Conservation (phyloP, 1,139 yeast species). For the Groenewaldozyma auringiensis region DNA sequence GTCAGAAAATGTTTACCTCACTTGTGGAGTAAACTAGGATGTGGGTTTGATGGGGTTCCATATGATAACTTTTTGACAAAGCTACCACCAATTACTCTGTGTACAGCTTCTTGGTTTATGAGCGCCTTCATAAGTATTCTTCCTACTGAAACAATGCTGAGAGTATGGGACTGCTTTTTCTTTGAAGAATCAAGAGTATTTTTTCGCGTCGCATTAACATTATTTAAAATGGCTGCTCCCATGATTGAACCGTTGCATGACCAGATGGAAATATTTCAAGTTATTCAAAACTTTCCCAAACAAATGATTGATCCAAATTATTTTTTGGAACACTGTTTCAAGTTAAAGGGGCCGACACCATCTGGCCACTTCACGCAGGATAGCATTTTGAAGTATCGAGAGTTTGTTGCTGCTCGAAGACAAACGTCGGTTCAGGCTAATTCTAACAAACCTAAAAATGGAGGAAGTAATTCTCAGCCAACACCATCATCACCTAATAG, state of each 20-base stretch:
- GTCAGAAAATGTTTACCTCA: slow-evolving; percentile 76
- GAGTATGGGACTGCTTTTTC: slow-evolving; percentile 94
- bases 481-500: too few relatives aligned
- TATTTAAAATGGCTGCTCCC: slow-evolving; percentile 73
- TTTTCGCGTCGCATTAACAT: slow-evolving; percentile 74
- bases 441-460: not conserved
- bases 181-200: slow-evolving; percentile 85
- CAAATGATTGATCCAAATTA: slow-evolving; percentile 59
- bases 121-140: slow-evolving; percentile 80
- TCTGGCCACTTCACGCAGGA: slow-evolving; percentile 60
- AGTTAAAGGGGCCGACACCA: slow-evolving; percentile 43
- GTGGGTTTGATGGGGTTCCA: slow-evolving; percentile 33
- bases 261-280: slow-evolving; percentile 81
- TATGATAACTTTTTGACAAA: slow-evolving; percentile 62
- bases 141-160: slow-evolving; percentile 77
- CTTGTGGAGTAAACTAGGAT: slow-evolving; percentile 55
- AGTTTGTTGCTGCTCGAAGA: slow-evolving; percentile 54
- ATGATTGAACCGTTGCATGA: slow-evolving; percentile 43
- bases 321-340: slow-evolving; percentile 67
- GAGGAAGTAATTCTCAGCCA: not conserved
- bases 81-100: slow-evolving; percentile 83
- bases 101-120: slow-evolving; percentile 98
- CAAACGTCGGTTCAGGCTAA: not conserved
- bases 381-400: slow-evolving; percentile 69
- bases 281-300: slow-evolving; percentile 77